phyloP scores from a whole-genome alignment of 2,329 filamentous ascomycete genomes.

The Diaporthe capsici region DNA sequence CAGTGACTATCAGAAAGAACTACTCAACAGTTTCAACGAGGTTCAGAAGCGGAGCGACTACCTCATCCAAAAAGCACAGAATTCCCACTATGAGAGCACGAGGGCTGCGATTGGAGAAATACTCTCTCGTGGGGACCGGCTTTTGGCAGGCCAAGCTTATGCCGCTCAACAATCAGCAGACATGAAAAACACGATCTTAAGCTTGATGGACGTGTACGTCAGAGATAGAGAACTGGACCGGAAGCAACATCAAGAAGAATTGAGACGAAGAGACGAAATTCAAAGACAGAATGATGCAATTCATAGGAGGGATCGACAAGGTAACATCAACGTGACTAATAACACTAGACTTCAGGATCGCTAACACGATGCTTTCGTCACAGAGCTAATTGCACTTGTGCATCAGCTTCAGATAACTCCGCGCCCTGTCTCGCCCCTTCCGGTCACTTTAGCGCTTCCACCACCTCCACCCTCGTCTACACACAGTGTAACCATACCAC shows the following conservation, averaged over 20 bases:
- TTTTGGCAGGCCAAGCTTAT: neutral
- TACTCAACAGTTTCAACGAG: neutral
- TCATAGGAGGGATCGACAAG: too few species aligned
- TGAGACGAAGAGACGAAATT: neutral
- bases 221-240: neutral
- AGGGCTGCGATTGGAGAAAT: neutral
- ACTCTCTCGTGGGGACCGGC: neutral
- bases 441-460: neutral
- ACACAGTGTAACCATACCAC: too few species aligned
- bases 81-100: neutral
- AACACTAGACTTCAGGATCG: too few species aligned
- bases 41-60: conserved; percentile 1
- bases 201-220: neutral
- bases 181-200: neutral
- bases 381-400: neutral
- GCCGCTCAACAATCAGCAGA: neutral
- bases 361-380: rapidly evolving
- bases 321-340: too few species aligned
- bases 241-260: neutral
- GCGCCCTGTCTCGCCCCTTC: neutral
- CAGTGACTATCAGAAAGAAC: neutral
- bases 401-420: neutral
- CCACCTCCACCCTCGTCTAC: neutral
- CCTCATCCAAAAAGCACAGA: neutral
- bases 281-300: too few species aligned